These are phyloP conservation scores for Aspergillus neoniger DNA, from an alignment of 2,329 filamentous ascomycete species.

Conservation along the genomic window DNA sequence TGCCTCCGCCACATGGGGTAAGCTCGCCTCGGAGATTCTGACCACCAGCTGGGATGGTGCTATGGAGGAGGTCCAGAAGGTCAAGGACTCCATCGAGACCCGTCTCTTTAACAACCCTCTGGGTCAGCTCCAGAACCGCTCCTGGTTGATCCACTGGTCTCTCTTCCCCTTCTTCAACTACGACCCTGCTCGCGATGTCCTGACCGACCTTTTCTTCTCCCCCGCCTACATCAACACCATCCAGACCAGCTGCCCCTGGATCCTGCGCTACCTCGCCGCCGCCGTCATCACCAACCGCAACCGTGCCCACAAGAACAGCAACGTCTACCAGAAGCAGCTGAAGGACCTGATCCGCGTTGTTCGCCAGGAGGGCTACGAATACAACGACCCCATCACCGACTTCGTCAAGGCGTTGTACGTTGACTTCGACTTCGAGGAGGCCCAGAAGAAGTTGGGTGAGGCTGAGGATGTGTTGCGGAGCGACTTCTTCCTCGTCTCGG, in stretches of 20 bases:
- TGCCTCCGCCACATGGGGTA: conserved; percentile 93
- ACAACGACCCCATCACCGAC: conserved; percentile 91
- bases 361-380: conserved; percentile 96
- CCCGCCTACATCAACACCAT: conserved; percentile 99
- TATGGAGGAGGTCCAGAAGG: conserved; percentile 86
- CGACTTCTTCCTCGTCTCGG: conserved; percentile 91
- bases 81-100: conserved; percentile 88
- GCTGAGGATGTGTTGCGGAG: conserved; percentile 88
- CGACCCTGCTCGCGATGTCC: conserved; percentile 82
- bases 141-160: conserved; percentile 97
- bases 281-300: conserved; percentile 92
- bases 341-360: conserved; percentile 97
- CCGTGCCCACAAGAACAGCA: conserved; percentile 74
- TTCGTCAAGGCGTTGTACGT: conserved; percentile 96
- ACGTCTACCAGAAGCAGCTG: conserved; percentile 93
- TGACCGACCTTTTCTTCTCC: conserved; percentile 96
- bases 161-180: conserved; percentile 99
- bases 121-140: conserved; percentile 92
- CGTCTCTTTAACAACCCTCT: conserved; percentile 95
- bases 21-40: conserved; percentile 93
- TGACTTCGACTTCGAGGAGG: conserved; percentile 96
- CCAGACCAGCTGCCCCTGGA: conserved; percentile 96
- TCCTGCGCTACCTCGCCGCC: conserved; percentile 88
- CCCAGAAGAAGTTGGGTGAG: conserved; percentile 80
- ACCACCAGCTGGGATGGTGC: conserved; percentile 93